Evolutionary conservation across 306 rosid species (phyloP).

Genomic region (Coriaria nepalensis): DNA sequence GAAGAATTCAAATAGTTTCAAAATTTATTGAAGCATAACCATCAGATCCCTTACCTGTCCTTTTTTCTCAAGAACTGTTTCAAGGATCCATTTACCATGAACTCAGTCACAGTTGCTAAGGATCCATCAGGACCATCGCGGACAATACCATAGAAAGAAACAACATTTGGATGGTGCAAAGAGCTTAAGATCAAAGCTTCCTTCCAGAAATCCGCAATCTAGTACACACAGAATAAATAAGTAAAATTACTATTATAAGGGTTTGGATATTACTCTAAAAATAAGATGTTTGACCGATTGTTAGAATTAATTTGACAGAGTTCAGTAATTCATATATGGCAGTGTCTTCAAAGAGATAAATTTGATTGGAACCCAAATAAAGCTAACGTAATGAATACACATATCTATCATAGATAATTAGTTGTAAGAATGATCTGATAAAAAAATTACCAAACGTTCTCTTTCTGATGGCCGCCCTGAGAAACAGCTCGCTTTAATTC

Average conservation of each 20-base stretch:
- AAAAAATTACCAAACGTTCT: slow-evolving; percentile 65
- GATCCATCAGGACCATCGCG: slow-evolving; percentile 99
- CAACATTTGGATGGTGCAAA: slow-evolving; percentile 97
- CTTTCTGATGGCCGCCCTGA: slow-evolving; percentile 94
- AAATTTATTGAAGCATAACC: neutral
- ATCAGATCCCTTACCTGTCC: slow-evolving; percentile 51
- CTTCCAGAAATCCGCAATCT: slow-evolving; percentile 99
- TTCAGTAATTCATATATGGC: too few species aligned
- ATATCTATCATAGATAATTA: too few species aligned
- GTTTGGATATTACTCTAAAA: too few species aligned
- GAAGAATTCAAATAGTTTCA: neutral
- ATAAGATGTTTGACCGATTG: too few species aligned
- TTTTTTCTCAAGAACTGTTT: slow-evolving; percentile 97
- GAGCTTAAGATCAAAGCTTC: slow-evolving; percentile 94
- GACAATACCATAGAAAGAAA: slow-evolving; percentile 92
- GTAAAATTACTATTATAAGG: too few species aligned
- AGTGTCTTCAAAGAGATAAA: too few species aligned
- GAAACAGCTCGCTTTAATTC: slow-evolving; percentile 96
- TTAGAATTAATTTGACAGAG: too few species aligned
- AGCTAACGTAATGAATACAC: too few species aligned
- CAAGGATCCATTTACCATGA: slow-evolving; percentile 96
- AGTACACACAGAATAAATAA: slow-evolving; percentile 1
- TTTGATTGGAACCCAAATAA: neutral
- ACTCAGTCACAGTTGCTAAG: slow-evolving; percentile 93
- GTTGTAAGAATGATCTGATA: slow-evolving; percentile 14